Conservation (phyloP, 176 grass and related monocot genomes). For the Thinopyrum elongatum region DNA sequence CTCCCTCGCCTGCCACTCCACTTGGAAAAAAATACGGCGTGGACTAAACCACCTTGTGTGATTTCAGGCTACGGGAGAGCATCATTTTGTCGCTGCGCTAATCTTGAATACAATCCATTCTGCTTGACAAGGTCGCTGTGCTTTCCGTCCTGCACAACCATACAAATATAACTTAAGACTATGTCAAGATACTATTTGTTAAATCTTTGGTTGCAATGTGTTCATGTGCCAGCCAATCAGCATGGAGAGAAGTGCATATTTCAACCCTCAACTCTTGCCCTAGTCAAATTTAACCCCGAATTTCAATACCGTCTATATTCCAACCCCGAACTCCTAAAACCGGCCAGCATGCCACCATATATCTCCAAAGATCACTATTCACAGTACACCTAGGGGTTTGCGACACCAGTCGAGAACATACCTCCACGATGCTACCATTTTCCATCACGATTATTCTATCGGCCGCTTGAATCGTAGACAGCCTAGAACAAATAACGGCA, state of each 20-base stretch:
- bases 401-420: slow-evolving; percentile 13
- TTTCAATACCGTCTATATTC: too few relatives aligned
- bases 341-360: not conserved
- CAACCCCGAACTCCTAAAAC: too few relatives aligned
- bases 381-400: not conserved
- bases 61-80: slow-evolving; percentile 45
- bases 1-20: slow-evolving; percentile 5
- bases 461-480: slow-evolving; percentile 92
- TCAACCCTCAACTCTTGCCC: too few relatives aligned
- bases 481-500: slow-evolving; percentile 31
- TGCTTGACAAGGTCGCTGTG: slow-evolving; percentile 77
- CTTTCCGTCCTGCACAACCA: slow-evolving; percentile 64
- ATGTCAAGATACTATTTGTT: too few relatives aligned
- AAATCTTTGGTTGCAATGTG: not conserved
- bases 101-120: slow-evolving; percentile 85
- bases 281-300: too few relatives aligned
- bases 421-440: slow-evolving; percentile 83
- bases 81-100: slow-evolving; percentile 74
- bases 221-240: too few relatives aligned
- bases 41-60: slow-evolving; percentile 24
- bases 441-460: slow-evolving; percentile 96
- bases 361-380: not conserved
- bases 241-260: too few relatives aligned
- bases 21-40: slow-evolving; percentile 12
- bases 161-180: slow-evolving; percentile 3